These are phyloP conservation scores for Solidago caesia DNA, from an alignment of 129 eudicot species.

Conservation along the genomic window DNA sequence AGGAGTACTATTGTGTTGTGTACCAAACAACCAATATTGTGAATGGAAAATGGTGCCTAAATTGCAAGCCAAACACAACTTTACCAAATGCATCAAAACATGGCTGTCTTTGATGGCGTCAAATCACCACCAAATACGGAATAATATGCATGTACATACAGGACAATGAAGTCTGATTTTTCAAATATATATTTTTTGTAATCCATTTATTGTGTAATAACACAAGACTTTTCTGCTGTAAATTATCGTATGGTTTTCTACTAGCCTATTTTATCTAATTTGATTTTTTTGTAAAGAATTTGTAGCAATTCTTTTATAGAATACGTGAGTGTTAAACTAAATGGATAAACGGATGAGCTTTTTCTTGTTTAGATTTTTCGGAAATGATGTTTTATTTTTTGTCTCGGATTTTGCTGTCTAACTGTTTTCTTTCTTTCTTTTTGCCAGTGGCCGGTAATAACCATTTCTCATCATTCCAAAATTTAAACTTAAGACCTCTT, in stretches of 20 bases:
- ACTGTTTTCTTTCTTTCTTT: no score
- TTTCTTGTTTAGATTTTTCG: no score
- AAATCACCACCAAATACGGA: conserved; percentile 25
- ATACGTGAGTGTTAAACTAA: neutral
- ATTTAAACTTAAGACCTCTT: no score
- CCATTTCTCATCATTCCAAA: no score
- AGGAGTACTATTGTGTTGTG: conserved; percentile 3
- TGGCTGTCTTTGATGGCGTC: conserved; percentile 21
- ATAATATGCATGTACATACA: conserved; percentile 9
- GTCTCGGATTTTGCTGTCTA: no score
- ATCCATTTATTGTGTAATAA: neutral
- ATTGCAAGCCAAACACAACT: conserved; percentile 24
- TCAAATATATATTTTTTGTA: conserved; percentile 5
- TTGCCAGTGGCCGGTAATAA: no score
- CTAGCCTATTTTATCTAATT: no score
- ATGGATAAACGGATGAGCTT: no score
- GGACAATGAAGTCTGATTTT: neutral
- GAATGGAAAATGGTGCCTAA: conserved; percentile 22
- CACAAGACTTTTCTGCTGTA: neutral
- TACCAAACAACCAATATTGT: conserved; percentile 14
- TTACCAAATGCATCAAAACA: conserved; percentile 27
- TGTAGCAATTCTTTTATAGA: no score
- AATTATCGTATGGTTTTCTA: no score
- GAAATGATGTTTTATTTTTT: no score
- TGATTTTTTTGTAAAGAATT: neutral